Percentiles rank a stretch among this genome's conserved stretches.
Evolutionary conservation across 345 rosid species (phyloP).

Genomic region (Pistacia atlantica): DNA sequence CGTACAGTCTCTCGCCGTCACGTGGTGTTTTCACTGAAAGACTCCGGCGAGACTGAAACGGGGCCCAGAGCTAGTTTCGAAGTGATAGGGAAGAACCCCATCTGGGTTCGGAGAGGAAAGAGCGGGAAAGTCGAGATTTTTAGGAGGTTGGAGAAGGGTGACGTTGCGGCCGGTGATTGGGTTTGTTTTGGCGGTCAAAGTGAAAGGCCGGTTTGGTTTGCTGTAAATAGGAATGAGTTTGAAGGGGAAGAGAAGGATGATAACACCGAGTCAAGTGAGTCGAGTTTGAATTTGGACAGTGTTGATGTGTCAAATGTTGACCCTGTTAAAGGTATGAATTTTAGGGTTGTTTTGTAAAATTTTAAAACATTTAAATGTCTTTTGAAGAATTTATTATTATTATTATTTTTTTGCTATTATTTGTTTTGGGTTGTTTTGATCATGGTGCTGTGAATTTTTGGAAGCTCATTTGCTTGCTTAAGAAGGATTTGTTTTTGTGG

Average conservation of each 20-base stretch:
- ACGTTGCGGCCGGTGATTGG: conserved; percentile 50
- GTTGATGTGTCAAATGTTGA: conserved; percentile 46
- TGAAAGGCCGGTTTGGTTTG: conserved; percentile 57
- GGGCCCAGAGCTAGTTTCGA: conserved; percentile 52
- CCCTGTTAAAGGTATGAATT: conserved; percentile 61
- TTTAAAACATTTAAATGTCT: background rate
- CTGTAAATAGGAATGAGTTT: conserved; percentile 35
- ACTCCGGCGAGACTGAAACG: conserved; percentile 22
- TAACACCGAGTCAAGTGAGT: conserved; percentile 23
- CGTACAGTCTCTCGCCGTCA: conserved; percentile 70
- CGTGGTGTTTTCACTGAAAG: conserved; percentile 35
- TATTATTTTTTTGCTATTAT: too few relatives aligned
- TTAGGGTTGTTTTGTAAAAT: background rate
- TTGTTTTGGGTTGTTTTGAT: background rate
- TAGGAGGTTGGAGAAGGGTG: conserved; percentile 53
- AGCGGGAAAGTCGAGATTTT: conserved; percentile 40
- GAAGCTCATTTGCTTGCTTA: background rate
- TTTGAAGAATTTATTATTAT: background rate
- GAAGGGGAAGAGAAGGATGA: conserved; percentile 25
- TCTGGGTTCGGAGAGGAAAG: conserved; percentile 51
- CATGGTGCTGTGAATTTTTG: background rate
- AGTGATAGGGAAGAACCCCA: conserved; percentile 72
- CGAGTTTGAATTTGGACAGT: conserved; percentile 15
- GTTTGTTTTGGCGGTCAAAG: conserved; percentile 52
- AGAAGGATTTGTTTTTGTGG: background rate